phyloP scores from a whole-genome alignment of 1,284 basidiomycete genomes.

The Trametes sp. region DNA sequence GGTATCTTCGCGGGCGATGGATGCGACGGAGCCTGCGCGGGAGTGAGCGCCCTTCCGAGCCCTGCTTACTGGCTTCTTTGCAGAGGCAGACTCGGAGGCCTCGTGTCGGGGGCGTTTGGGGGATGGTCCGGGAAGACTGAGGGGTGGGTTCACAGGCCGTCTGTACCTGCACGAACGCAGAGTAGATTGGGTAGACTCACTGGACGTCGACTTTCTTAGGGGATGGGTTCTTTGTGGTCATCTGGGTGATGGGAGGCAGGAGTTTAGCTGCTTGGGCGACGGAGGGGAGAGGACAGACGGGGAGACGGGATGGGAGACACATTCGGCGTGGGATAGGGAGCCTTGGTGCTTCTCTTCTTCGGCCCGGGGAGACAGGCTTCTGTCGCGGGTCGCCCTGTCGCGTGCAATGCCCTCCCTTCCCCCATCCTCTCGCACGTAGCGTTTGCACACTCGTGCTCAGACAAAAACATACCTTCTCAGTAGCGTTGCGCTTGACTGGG shows the following conservation, averaged over 20 bases:
- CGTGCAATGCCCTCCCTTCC: neutral
- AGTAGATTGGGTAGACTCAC: constrained; percentile 42
- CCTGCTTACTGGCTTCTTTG: constrained; percentile 33
- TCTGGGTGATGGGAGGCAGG: constrained; percentile 17
- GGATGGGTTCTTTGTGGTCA: constrained; percentile 26
- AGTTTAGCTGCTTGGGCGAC: neutral
- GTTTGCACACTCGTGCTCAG: neutral
- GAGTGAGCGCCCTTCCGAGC: constrained; percentile 24
- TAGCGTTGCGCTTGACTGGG: constrained; percentile 15
- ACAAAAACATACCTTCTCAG: constrained; percentile 10
- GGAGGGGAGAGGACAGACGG: neutral
- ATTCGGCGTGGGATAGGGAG: constrained; percentile 13
- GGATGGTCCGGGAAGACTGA: constrained; percentile 35
- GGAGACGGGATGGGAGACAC: neutral
- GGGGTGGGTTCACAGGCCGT: neutral
- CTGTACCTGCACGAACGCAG: neutral
- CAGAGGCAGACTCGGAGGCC: constrained; percentile 18
- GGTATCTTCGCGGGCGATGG: constrained; percentile 30
- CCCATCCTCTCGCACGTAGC: neutral
- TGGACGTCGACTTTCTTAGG: constrained; percentile 52
- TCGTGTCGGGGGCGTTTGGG: constrained; percentile 28
- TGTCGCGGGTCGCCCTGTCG: neutral
- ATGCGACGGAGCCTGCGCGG: constrained; percentile 26
- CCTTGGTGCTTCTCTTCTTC: constrained; percentile 8
- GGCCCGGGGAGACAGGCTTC: constrained; percentile 6